phyloP scores from a whole-genome alignment of 805 yeast species.

The Candida ortonii region DNA sequence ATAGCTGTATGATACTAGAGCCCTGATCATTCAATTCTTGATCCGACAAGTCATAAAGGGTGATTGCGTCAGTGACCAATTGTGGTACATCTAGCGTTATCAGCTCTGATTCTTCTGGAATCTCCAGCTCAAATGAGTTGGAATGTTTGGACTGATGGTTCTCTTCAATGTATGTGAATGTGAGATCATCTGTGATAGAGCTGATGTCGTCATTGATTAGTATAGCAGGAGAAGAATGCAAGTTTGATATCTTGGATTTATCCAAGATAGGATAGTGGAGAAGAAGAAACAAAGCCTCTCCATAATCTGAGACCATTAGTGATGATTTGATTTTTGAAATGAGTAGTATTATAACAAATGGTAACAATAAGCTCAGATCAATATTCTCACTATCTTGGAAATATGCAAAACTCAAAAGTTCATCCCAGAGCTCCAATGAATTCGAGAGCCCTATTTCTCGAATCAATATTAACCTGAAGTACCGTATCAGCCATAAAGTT shows the following conservation, averaged over 20 bases:
- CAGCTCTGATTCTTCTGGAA: constrained; percentile 2
- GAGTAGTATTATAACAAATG: constrained; percentile 41
- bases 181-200: constrained; percentile 12
- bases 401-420: constrained; percentile 36
- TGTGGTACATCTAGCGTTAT: constrained; percentile 13
- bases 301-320: constrained; percentile 48
- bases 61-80: constrained; percentile 22
- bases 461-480: constrained; percentile 43
- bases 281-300: constrained; percentile 47
- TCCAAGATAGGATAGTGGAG: constrained; percentile 44
- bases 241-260: constrained; percentile 3
- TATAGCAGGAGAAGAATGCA: constrained; percentile 15
- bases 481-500: constrained; percentile 55
- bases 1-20: constrained; percentile 17
- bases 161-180: constrained; percentile 26
- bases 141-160: constrained; percentile 18
- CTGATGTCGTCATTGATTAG: constrained; percentile 12
- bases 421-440: constrained; percentile 47
- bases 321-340: constrained; percentile 42
- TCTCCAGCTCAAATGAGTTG: constrained; percentile 8
- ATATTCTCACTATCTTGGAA: constrained; percentile 12
- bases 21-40: constrained; percentile 12
- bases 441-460: constrained; percentile 44
- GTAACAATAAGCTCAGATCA: constrained; percentile 36
- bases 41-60: constrained; percentile 15